Evolutionary conservation across 2,329 filamentous ascomycete species (phyloP), one percentile per base, ranked within the genome.

Genomic region (Akanthomyces uredinophilus): DNA sequence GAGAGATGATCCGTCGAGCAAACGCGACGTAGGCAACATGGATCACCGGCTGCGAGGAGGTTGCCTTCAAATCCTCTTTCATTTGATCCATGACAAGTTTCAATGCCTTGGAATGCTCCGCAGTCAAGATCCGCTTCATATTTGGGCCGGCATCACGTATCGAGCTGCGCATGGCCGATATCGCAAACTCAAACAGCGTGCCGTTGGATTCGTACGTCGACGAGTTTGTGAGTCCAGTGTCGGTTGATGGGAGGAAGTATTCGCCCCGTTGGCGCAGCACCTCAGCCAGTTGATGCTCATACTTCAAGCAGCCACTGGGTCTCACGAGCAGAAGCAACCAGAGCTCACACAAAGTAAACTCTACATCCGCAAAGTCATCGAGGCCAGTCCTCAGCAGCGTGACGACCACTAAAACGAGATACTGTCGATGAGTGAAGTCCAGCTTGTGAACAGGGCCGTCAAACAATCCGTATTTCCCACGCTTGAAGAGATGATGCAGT

Each of bases 321-420:
- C 83, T 83, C 47, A 80, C 76, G 51, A 87, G 72, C 8, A 79
- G 77, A 22, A 80, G 67, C 47, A 83, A 66, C 80, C 85, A 86
- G n/a, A 85, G 70, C 46, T 82, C 79, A 5, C 80, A 71, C 11
- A 81, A 68, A 10, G 75, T 78, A n/a, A 77, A 73, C 1, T 74
- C 77, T 3, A 80, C 67, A 44, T 81, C 74, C 63, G 73, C 73
- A 63, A 83, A 80, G 57, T 82, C 78, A 41, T 79, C 73, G 22
- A 82, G 69, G 8, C 75, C 74, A 53, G 78, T 72, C 60, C 79
- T 78, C 22, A 85, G 70, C 10, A 87, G 70, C 0, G 75, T 77
- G 2, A 78, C 73, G 27, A 86, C 69, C 66, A 87, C 87, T 8
- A 87, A 73, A 1, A 79, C 72, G 18, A 83, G 66, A 59, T 78